Evolutionary conservation across 148 eudicot genomes (phyloP), one percentile per base, ranked within the genome.

Genomic region (Drosera capensis): DNA sequence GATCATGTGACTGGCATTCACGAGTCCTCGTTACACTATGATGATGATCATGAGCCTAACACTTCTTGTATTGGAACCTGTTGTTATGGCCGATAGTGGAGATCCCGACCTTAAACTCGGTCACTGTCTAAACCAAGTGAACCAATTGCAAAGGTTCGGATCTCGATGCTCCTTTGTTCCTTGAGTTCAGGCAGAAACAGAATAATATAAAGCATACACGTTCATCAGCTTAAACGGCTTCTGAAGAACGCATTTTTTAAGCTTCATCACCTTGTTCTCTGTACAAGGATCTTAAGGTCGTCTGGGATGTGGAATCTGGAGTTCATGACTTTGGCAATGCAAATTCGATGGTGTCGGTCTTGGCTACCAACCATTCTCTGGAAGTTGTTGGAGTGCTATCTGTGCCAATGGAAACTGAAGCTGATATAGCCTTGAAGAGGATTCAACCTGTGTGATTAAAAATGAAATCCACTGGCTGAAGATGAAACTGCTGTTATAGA

Each of bases 281-380:
- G 25, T 77, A 77, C 51, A 51, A 66, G 1, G 69, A 84, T 70
- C 71, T 75, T 23, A 75, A 80, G 54, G 55, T 67, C 31, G 54
- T 31, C 56, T 90, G 84, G 16, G 87, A 80, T 57, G 36, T 73
- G 31, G 97, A 80, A 58, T 77, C 83, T 22, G 83, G 80, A 39
- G 44, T 36, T 45, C 74, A 64, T 9, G 35, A 30, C 17, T 74
- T 71, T 25, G 78, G 73, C 40, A 59, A 54, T 59, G 71, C 62
- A 20, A 68, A 60, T 39, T 52, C 52, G 13, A 47, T 38, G 19
- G 43, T 46, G 23, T 62, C 58, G 49, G 56, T 71, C 36, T 59
- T 7, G 9, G 51, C 28, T 28, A 48, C 34, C 13, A 28, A 57
- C 25, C 36, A 52, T 46, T 62, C 48, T 24, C 49, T 41, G 40